These are phyloP conservation scores for Extremus antarcticus DNA, from an alignment of 495 filamentous ascomycete genomes.

Conservation along the genomic window DNA sequence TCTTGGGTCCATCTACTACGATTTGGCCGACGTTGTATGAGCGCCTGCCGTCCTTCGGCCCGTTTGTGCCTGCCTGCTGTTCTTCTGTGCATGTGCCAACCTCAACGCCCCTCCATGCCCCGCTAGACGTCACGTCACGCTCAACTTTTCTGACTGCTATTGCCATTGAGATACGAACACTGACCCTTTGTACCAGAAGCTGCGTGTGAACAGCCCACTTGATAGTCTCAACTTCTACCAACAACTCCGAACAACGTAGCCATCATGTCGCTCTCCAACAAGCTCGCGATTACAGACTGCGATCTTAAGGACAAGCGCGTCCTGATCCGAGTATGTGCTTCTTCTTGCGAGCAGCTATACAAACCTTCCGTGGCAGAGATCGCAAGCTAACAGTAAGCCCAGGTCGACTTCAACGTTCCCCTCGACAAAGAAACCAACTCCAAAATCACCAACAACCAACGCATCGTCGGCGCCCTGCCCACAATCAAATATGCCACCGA, in stretches of 20 bases:
- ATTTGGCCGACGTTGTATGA: too few species aligned
- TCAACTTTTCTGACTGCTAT: neutral
- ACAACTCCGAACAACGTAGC: too few species aligned
- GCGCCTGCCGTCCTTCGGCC: too few species aligned
- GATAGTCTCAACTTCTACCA: neutral
- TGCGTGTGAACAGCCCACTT: neutral
- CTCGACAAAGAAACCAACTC: slow-evolving; percentile 61
- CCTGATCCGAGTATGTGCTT: slow-evolving; percentile 83
- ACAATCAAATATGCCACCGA: slow-evolving; percentile 98
- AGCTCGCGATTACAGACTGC: slow-evolving; percentile 89
- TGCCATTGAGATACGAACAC: neutral
- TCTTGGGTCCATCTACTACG: neutral
- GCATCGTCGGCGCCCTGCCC: slow-evolving; percentile 92
- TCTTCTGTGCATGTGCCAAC: neutral
- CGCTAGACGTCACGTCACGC: neutral
- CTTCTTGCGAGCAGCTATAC: too few species aligned
- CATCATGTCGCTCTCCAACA: slow-evolving; percentile 92
- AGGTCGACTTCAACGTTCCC: slow-evolving; percentile 99
- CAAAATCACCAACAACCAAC: slow-evolving; percentile 96
- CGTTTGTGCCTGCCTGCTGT: too few species aligned
- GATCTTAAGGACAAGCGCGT: slow-evolving; percentile 97
- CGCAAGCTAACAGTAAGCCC: neutral
- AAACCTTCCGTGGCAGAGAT: neutral
- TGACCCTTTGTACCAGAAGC: neutral
- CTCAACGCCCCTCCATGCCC: neutral